Evolutionary conservation across 2,329 filamentous ascomycete species (phyloP), one percentile per base, ranked within the genome.

Genomic region (Ophiostoma pallidulum): DNA sequence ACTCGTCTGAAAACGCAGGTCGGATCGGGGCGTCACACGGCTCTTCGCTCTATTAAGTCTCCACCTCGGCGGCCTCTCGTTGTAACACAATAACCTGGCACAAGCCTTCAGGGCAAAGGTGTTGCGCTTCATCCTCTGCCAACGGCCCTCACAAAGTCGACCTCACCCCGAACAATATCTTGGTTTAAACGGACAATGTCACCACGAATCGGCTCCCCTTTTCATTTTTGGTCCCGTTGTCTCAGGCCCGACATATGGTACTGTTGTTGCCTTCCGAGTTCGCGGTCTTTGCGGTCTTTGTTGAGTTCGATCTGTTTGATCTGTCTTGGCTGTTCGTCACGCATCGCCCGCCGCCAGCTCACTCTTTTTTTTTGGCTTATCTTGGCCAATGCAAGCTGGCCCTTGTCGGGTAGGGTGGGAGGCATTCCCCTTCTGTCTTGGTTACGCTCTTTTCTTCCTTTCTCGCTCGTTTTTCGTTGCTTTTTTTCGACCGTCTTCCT

Each of bases 1-100:
- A 53, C 24, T 53, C 51, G 4, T 53, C 51, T 1, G 51, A 53
- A 28, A 53, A 50, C 37, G 35, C 47, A 4, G 45, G 47, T 14
- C 49, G 49, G 8, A 37, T 46, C 7, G 44, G 41, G 3, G 43
- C 42, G 2, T 26, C 42, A 10, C 37, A 47, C 13, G 51, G 51
- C 12, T 48, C 51, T 7, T 31, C 50, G 8, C 40, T 42, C 19
- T 24, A 38, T n/a, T 38, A 38, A 9, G 26, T 31, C n/a, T 19
- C 12, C 41, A n/a, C n/a, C n/a, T n/a, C 33, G 24, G 14, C 26
- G 24, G 24, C 24, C 10, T 6, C 10, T 28, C 24, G 24, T 28
- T 10, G 24, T 10, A 28, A 28, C 10, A 5, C 10, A 6, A 28
- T 28, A 6, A 10, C 24, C 24, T 28, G 6, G 24, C 10, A 6